Percentiles rank a stretch among this genome's conserved stretches.
phyloP scores from a whole-genome alignment of 192 early-diverging fungal genomes.

The Backusella sp. region DNA sequence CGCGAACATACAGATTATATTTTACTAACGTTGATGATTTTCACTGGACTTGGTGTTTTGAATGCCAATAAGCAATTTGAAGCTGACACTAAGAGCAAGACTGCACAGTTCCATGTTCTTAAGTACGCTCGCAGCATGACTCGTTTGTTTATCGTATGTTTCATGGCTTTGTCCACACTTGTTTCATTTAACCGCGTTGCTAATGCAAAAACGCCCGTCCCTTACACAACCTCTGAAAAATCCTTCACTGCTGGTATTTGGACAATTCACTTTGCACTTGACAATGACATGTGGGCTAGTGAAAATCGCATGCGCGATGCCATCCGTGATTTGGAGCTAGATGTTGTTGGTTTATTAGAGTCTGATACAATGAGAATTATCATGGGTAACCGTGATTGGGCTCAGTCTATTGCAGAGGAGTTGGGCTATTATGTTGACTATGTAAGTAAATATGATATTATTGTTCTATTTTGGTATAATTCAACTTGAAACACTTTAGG shows the following conservation, averaged over 20 bases:
- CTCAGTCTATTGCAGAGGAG: slow-evolving; percentile 75
- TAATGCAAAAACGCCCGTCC: slow-evolving; percentile 47
- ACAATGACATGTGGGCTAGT: slow-evolving; percentile 84
- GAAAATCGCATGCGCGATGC: slow-evolving; percentile 69
- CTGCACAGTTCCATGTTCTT: slow-evolving; percentile 22
- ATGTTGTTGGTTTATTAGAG: slow-evolving; percentile 80
- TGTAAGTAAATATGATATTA: slow-evolving; percentile 23
- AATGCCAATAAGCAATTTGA: slow-evolving; percentile 30
- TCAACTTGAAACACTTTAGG: slow-evolving; percentile 30
- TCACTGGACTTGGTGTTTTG: slow-evolving; percentile 54
- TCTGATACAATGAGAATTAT: slow-evolving; percentile 79
- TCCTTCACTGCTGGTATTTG: slow-evolving; percentile 77
- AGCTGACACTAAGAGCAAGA: not conserved
- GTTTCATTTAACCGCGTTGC: slow-evolving; percentile 47
- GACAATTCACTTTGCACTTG: slow-evolving; percentile 85
- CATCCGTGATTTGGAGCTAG: slow-evolving; percentile 73
- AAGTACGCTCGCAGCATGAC: slow-evolving; percentile 38
- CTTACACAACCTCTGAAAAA: slow-evolving; percentile 62
- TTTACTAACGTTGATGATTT: slow-evolving; percentile 57
- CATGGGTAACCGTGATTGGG: slow-evolving; percentile 83
- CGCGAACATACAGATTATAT: slow-evolving; percentile 77
- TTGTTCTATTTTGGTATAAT: not conserved
- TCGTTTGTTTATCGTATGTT: slow-evolving; percentile 37
- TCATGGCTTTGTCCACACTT: slow-evolving; percentile 37
- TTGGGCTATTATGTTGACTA: slow-evolving; percentile 78